Conservation (phyloP, 1,139 yeast genomes). For the Sugiyamaella japonica region DNA sequence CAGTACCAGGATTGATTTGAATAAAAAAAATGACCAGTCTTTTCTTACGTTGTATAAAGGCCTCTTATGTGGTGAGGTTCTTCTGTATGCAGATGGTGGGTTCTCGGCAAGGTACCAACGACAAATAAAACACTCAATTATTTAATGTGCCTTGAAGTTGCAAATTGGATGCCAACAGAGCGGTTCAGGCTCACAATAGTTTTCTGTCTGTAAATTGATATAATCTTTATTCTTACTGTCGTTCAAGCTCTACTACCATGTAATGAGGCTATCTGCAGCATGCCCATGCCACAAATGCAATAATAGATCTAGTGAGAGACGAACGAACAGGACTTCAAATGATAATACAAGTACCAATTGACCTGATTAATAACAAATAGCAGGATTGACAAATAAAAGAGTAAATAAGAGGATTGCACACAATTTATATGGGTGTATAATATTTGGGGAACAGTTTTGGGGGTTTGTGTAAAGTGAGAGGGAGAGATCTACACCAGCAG, state of each 20-base stretch:
- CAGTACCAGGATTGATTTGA: not conserved
- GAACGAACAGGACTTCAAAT: not conserved
- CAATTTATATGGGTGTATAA: not conserved
- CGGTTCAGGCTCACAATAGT: not conserved
- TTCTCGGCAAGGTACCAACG: too few relatives aligned
- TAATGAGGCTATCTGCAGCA: slow-evolving; percentile 1
- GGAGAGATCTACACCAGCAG: not conserved
- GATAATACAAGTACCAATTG: not conserved
- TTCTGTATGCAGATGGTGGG: not conserved
- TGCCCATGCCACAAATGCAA: slow-evolving; percentile 1
- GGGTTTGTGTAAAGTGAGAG: not conserved
- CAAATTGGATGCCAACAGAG: not conserved
- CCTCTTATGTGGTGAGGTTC: not conserved
- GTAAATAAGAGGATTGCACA: not conserved
- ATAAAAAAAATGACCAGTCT: not conserved
- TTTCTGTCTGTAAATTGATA: not conserved
- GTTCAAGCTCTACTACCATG: not conserved
- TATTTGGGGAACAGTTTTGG: not conserved
- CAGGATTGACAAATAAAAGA: not conserved
- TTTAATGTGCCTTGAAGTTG: too few relatives aligned
- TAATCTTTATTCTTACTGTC: not conserved
- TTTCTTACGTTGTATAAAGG: not conserved
- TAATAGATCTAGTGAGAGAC: not conserved
- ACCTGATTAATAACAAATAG: too few relatives aligned
- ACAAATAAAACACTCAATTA: too few relatives aligned